Conservation (phyloP, 2,329 filamentous ascomycete genomes). For the Lasiodiplodia gonubiensis region DNA sequence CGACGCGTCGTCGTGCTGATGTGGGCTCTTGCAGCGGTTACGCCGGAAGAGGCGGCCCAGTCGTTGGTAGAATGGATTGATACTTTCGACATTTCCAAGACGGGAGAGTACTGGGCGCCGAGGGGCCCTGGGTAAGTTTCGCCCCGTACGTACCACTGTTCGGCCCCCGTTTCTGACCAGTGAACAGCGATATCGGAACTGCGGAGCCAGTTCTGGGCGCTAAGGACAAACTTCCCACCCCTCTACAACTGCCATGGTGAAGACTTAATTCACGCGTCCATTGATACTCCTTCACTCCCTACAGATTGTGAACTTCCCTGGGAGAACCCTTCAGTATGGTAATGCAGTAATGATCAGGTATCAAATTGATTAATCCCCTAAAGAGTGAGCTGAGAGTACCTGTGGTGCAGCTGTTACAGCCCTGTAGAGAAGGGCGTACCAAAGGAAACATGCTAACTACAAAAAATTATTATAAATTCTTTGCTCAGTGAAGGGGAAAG, state of each 20-base stretch:
- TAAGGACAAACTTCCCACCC: slow-evolving; percentile 63
- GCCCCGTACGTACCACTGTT: slow-evolving; percentile 6
- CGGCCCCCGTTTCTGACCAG: slow-evolving; percentile 25
- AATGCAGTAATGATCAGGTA: not conserved
- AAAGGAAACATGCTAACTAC: not conserved
- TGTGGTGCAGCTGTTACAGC: not conserved
- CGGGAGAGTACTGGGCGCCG: slow-evolving; percentile 75
- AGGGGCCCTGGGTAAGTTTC: slow-evolving; percentile 65
- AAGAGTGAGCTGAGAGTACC: not conserved
- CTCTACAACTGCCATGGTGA: slow-evolving; percentile 70
- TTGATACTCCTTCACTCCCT: not conserved
- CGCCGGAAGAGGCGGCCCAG: slow-evolving; percentile 69
- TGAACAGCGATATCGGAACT: slow-evolving; percentile 69
- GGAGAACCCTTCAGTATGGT: not conserved
- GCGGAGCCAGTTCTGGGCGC: slow-evolving; percentile 66
- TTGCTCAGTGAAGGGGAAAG: not conserved
- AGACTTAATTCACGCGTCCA: not conserved
- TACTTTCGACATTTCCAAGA: slow-evolving; percentile 67
- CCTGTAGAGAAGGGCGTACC: not conserved
- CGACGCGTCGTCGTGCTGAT: not conserved
- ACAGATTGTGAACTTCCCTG: not conserved
- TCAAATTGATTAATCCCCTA: not conserved
- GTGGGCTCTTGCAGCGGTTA: slow-evolving; percentile 59
- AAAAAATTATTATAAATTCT: not conserved
- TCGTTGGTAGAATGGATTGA: slow-evolving; percentile 66